Evolutionary conservation across 1,139 yeast genomes (phyloP), one percentile per base, ranked within the genome.

Genomic region (Geotrichum siamense): DNA sequence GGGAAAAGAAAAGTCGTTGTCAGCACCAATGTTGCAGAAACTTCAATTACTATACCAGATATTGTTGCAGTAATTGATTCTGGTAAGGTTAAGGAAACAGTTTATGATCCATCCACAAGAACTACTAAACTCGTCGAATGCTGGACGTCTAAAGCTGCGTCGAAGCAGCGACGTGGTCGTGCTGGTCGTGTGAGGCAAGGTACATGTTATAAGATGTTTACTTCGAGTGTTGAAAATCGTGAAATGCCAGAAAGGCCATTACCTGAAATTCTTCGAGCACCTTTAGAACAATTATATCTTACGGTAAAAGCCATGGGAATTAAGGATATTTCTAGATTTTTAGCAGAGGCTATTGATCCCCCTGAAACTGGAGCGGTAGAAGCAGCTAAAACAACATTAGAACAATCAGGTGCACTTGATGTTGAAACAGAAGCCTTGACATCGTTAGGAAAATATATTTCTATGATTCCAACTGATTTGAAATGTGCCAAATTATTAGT

Each of bases 101-200:
- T 75, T 33, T 91, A 78, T 57, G 91, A 85, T 55, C 57, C 85
- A 0, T 69, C 66, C 30, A 69, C 78, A 13, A 82, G 83, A 53
- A 74, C 87, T 2, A 80, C 94, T 0, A 76, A 75, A 49, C 70
- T 91, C 35, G 70, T 79, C 3, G 97, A 89, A 57, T 71, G 74
- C 3, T 89, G 95, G 87, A 86, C 89, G 28, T 89, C 97, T 0
- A 75, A 75, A 52, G 96, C 97, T 0, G 96, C 94, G 57, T 80
- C 82, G n/a, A 76, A 78, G 34, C 98, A 91, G 63, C 75, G 98
- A 64, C 72, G 96, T 59, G 98, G 98, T 60, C 84, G 98, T 70
- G 93, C 97, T n/a, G 98, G 98, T 51, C 91, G 98, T 74, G 87
- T 89, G 13, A 75, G 80, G 22, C 71, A 71, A 25, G 98, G 98